Percentiles rank a stretch among this genome's conserved stretches.
phyloP scores from a whole-genome alignment of 202 grass and related monocot genomes.

The Setaria italica region DNA sequence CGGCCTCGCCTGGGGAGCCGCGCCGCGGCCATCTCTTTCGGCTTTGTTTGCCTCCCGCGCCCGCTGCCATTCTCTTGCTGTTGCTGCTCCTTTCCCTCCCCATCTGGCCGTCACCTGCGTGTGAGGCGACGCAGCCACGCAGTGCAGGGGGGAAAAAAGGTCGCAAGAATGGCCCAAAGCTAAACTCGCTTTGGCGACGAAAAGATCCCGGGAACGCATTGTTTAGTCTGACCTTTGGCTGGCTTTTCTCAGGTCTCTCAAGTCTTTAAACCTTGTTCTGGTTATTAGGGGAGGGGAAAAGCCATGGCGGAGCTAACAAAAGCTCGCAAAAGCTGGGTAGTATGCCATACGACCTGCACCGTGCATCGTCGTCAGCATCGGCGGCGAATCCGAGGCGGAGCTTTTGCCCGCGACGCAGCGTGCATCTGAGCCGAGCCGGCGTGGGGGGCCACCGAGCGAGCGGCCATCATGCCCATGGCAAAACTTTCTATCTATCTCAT shows the following conservation, averaged over 20 bases:
- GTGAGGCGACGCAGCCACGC: not conserved
- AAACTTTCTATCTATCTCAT: not conserved
- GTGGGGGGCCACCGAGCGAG: constrained; percentile 31
- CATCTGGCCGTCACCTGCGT: constrained; percentile 11
- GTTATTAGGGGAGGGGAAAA: not conserved
- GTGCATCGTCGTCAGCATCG: constrained; percentile 58
- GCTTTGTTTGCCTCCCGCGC: constrained; percentile 26
- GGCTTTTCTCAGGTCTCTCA: constrained; percentile 39
- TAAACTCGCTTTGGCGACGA: constrained; percentile 45
- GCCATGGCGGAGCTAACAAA: constrained; percentile 13
- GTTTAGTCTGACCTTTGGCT: constrained; percentile 49
- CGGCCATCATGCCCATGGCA: constrained; percentile 28
- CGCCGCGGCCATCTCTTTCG: constrained; percentile 50
- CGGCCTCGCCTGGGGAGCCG: constrained; percentile 44
- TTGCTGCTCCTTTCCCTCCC: not conserved
- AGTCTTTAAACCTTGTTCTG: constrained; percentile 30
- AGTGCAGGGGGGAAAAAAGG: not conserved
- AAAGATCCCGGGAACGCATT: constrained; percentile 31
- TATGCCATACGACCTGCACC: not conserved
- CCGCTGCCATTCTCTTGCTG: not conserved
- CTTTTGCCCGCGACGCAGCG: constrained; percentile 25
- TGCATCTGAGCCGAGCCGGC: constrained; percentile 38
- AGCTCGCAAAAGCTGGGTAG: constrained; percentile 31
- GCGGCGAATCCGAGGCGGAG: constrained; percentile 63
- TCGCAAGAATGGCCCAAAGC: constrained; percentile 52